Percentiles rank a stretch among this genome's conserved stretches.
Evolutionary conservation across 768 basidiomycete species (phyloP).

Genomic region (Suillus americanus): DNA sequence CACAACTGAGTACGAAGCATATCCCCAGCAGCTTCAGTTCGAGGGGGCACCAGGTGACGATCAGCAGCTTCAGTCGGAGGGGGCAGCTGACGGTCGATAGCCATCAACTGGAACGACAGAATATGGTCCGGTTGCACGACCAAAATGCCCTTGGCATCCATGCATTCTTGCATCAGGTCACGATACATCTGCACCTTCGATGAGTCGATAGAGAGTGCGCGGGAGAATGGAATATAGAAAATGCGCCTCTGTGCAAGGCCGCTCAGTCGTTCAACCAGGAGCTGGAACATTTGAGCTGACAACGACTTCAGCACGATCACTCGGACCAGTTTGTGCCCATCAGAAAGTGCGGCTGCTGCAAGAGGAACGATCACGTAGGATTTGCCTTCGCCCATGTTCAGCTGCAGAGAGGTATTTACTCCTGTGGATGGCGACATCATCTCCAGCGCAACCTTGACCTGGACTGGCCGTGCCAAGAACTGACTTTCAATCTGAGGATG

Average conservation of each 20-base stretch:
- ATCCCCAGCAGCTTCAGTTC: constrained; percentile 3
- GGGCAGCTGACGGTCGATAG: constrained; percentile 19
- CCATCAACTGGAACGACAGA: constrained; percentile 49
- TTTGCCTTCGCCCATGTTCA: constrained; percentile 64
- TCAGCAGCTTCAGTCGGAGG: constrained; percentile 5
- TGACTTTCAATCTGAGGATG: constrained; percentile 42
- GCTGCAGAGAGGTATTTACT: constrained; percentile 42
- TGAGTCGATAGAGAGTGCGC: constrained; percentile 29
- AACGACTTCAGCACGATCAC: constrained; percentile 52
- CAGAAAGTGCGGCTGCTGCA: constrained; percentile 37
- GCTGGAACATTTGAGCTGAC: constrained; percentile 46
- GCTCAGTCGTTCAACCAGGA: constrained; percentile 43
- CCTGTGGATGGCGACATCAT: constrained; percentile 44
- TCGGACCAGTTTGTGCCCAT: constrained; percentile 44
- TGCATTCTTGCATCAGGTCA: constrained; percentile 39
- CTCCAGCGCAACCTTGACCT: constrained; percentile 40
- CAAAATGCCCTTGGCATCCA: constrained; percentile 39
- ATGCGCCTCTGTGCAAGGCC: constrained; percentile 47
- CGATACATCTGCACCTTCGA: constrained; percentile 25
- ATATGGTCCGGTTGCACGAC: constrained; percentile 55
- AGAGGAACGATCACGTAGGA: constrained; percentile 49
- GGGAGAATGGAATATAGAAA: constrained; percentile 51
- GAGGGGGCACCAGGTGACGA: constrained; percentile 16
- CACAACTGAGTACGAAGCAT: constrained; percentile 26
- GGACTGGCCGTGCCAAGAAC: constrained; percentile 43